Base-by-base conservation (phyloP, 371 early-diverging fungal species). In the Mortierella sp. region DNA sequence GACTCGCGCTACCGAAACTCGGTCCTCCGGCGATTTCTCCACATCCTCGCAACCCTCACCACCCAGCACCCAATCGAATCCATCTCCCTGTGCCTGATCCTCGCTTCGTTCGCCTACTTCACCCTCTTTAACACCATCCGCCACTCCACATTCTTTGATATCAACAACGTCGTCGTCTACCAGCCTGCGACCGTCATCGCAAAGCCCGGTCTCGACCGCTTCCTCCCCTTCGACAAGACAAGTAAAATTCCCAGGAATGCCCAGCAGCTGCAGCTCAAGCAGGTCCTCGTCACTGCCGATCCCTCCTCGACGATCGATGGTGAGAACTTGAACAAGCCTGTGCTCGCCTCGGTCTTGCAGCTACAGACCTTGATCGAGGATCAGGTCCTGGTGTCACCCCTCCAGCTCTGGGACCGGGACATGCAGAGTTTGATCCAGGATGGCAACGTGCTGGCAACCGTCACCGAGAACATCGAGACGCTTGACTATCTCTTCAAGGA, bases 31-130 rank as follows among this genome's bases (percentile, higher is more conserved):
- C 70, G 61, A 32, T 69, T 79, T 43, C 62, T 79, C 34, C 72
- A 76, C 49, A 48, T 58, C 42, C 73, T 67, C 11, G 79, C 80
- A 56, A 52, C 56, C 5, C 54, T 47, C 27, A 80, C 88, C 32
- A 83, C 89, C 21, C 82, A 82, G 60, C 89, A 90, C 76, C 94
- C 94, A 30, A 92, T 95, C 59, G 95, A 95, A 81, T 90, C 89
- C 78, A 92, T 95, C 63, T 88, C 89, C 51, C 79, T 86, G 61
- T 88, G 88, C 61, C 80, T 93, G 50, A 84, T 94, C 41, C 62
- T 92, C 31, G 92, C 93, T 8, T 89, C 91, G 15, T 89, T 89
- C 64, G 83, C 86, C 47, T 93, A 93, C 75, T 89, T 94, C 65
- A 89, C 89, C 31, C 82, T 94, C 24, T 90, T 94, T 82, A 89